Evolutionary conservation across 345 rosid species (phyloP).

Genomic region (Cardamine occulta): DNA sequence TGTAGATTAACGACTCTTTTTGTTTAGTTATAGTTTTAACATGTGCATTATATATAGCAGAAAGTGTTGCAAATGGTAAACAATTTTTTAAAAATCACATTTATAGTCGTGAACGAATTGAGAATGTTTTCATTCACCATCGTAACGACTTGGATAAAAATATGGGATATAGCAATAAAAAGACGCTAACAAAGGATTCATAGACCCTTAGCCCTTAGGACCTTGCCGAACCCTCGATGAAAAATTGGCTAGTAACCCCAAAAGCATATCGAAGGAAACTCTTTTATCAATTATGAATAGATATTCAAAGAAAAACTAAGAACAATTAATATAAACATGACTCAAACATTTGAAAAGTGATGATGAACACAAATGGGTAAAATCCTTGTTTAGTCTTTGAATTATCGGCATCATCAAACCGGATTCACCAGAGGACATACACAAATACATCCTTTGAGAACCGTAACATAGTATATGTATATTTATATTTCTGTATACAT

Average conservation of each 20-base stretch:
- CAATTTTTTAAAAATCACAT: too few species aligned
- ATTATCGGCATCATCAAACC: slow-evolving; percentile 49
- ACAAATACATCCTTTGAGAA: slow-evolving; percentile 31
- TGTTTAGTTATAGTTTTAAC: too few species aligned
- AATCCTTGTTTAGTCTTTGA: slow-evolving; percentile 6
- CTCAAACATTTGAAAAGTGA: slow-evolving; percentile 9
- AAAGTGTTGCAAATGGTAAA: too few species aligned
- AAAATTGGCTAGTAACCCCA: neutral
- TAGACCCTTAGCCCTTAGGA: neutral
- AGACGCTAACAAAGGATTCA: too few species aligned
- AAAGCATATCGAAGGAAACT: neutral
- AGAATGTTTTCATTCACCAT: too few species aligned
- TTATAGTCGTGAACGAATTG: too few species aligned
- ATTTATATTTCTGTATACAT: slow-evolving; percentile 15
- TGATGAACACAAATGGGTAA: slow-evolving; percentile 28
- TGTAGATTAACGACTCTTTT: too few species aligned
- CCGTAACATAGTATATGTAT: slow-evolving; percentile 15
- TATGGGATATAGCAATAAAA: too few species aligned
- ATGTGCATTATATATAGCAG: too few species aligned
- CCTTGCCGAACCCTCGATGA: neutral
- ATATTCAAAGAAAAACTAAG: neutral
- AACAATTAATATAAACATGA: slow-evolving; percentile 3
- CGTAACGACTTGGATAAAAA: too few species aligned
- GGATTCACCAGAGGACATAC: slow-evolving; percentile 37
- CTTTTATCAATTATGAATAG: neutral